Evolutionary conservation across 2,329 filamentous ascomycete species (phyloP).

Genomic region (Drechslera avenae): DNA sequence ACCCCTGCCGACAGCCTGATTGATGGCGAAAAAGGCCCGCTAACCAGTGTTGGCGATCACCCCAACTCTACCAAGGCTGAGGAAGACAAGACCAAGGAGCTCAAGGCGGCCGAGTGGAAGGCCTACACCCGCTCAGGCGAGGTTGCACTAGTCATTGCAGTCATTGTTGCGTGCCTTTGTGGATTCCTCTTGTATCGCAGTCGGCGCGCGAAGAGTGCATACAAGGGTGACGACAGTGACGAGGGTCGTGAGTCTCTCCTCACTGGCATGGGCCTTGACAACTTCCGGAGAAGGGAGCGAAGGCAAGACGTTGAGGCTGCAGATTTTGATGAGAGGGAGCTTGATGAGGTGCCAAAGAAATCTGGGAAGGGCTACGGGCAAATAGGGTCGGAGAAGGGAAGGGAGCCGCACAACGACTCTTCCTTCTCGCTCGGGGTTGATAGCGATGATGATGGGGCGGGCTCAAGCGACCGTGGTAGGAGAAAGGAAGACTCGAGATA

Average conservation of each 20-base stretch:
- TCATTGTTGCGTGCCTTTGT: slow-evolving; percentile 74
- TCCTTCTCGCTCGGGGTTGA: slow-evolving; percentile 58
- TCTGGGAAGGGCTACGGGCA: slow-evolving; percentile 32
- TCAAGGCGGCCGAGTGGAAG: slow-evolving; percentile 85
- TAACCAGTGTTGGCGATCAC: slow-evolving; percentile 77
- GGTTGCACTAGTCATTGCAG: slow-evolving; percentile 80
- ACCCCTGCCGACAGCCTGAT: slow-evolving; percentile 77
- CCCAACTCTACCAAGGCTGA: slow-evolving; percentile 71
- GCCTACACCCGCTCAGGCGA: slow-evolving; percentile 89
- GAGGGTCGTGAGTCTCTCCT: slow-evolving; percentile 53
- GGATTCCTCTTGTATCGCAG: slow-evolving; percentile 70
- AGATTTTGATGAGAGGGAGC: slow-evolving; percentile 66
- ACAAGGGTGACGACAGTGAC: slow-evolving; percentile 51
- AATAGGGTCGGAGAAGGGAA: slow-evolving; percentile 31
- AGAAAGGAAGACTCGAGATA: slow-evolving; percentile 32
- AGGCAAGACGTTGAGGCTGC: slow-evolving; percentile 63
- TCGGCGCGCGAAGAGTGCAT: slow-evolving; percentile 48
- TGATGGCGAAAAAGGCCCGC: slow-evolving; percentile 80
- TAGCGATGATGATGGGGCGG: slow-evolving; percentile 44
- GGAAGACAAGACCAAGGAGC: slow-evolving; percentile 69
- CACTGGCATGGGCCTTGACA: slow-evolving; percentile 54
- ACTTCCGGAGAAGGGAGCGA: slow-evolving; percentile 52
- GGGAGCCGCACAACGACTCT: slow-evolving; percentile 43
- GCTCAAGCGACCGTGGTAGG: slow-evolving; percentile 39
- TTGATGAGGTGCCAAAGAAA: slow-evolving; percentile 47